A percentile compares a stretch with the other conserved stretches of the same genome.
These are phyloP conservation scores for Trichosporon sp. DNA, from an alignment of 1,284 basidiomycete genomes.

Conservation along the genomic window DNA sequence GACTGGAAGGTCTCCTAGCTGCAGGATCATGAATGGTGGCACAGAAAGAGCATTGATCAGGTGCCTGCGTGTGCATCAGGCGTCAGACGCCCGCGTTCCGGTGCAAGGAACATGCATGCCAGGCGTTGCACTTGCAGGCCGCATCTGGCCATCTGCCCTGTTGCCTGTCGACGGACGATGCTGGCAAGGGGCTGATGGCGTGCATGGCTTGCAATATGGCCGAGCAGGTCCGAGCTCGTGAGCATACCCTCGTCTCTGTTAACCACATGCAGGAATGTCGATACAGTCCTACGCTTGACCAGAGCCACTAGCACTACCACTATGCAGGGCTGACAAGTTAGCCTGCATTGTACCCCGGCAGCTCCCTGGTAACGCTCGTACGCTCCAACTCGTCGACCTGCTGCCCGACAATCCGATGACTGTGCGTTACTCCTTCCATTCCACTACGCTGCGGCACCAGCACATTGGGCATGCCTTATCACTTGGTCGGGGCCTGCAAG, in stretches of 20 bases:
- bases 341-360: not conserved
- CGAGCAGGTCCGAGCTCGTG: not conserved
- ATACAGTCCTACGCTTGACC: not conserved
- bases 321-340: not conserved
- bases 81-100: not conserved
- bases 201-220: not conserved
- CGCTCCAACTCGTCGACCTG: not conserved
- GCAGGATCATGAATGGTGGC: not conserved
- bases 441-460: not conserved
- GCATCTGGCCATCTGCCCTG: not conserved
- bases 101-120: not conserved
- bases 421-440: constrained; percentile 11
- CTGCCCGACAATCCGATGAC: not conserved
- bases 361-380: constrained; percentile 14
- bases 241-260: not conserved
- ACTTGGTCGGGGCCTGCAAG: not conserved
- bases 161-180: no score
- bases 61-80: not conserved
- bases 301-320: not conserved
- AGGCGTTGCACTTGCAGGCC: not conserved
- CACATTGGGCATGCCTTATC: not conserved
- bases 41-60: not conserved
- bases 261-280: not conserved
- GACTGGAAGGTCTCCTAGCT: not conserved
- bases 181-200: not conserved